Evolutionary conservation across 2,329 filamentous ascomycete species (phyloP), one percentile per base, ranked within the genome.

Genomic region (Colletotrichum echinochloae): DNA sequence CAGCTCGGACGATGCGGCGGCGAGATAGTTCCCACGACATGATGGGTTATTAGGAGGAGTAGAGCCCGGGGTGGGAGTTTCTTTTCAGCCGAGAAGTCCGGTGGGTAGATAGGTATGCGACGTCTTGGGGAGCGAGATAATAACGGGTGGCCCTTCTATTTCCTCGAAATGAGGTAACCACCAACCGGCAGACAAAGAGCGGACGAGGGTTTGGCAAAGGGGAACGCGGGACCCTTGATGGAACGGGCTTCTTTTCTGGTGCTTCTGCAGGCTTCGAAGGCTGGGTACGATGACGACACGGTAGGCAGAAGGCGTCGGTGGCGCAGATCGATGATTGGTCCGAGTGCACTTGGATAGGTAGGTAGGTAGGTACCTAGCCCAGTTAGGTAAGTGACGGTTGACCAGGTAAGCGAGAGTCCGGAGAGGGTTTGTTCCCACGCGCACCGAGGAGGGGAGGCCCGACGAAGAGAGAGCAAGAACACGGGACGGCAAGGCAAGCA

Each of bases 1-100:
- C 84, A 76, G 88, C 83, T 78, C 91, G 88, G 77, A 89, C 80
- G 76, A 93, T 81, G 75, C 90, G 88, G 77, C 90, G 87, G 72
- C 86, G 83, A 57, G 80, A 86, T 56, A 89, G 82, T 78, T 90
- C 86, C 85, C 87, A 88, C 74, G 86, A 78, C 88, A 90, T 90
- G 75, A 63, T 75, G 75, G 52, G 28, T 26, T 39, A 59, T 33
- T 8, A 51, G 20, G 35, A 76, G 66, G 39, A 78, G 76, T 16
- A 76, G 78, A 12, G 46, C 72, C 70, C 41, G 33, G 33, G 56
- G 23, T 23, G 64, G 28, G 39, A 33, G 20, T 28, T 56, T 56
- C 12, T 26, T 28, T 35, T 30, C 18, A 51, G 23, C 30, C n/a
- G 26, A n/a, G 28, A n/a, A n/a, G n/a, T n/a, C n/a, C n/a, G 28